A percentile compares a stretch with the other conserved stretches of the same genome.
phyloP scores from a whole-genome alignment of 1,284 basidiomycete genomes.

The Microbotryum lychnidis-dioicae region DNA sequence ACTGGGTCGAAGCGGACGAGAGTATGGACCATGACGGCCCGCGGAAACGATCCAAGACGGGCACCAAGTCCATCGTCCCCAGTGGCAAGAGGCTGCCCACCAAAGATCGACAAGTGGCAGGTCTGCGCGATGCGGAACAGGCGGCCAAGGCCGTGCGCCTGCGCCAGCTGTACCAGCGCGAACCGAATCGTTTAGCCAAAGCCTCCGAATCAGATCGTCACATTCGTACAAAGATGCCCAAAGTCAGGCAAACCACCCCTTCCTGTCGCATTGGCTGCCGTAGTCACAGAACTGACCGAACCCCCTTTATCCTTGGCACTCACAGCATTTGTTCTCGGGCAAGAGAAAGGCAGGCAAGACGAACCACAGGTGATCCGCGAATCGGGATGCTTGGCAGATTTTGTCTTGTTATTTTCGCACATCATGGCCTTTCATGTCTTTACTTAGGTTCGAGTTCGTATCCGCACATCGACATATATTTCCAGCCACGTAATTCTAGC shows the following conservation, averaged over 20 bases:
- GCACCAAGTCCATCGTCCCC: constrained; percentile 44
- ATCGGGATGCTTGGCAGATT: neutral
- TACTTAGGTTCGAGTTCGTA: neutral
- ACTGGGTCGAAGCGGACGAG: constrained; percentile 50
- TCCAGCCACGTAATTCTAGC: too few relatives aligned
- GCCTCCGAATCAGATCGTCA: constrained; percentile 72
- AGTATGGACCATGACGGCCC: constrained; percentile 48
- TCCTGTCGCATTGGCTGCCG: constrained; percentile 50
- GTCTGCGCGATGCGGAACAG: constrained; percentile 70
- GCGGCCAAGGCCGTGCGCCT: constrained; percentile 66
- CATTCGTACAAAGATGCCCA: constrained; percentile 42
- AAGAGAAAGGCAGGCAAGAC: constrained; percentile 52
- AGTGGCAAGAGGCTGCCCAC: constrained; percentile 52
- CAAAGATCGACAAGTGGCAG: constrained; percentile 65
- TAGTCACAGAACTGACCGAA: constrained; percentile 32
- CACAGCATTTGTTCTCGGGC: constrained; percentile 65
- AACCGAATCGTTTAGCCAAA: constrained; percentile 75
- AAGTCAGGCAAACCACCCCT: constrained; percentile 33
- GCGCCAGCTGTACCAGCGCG: constrained; percentile 73
- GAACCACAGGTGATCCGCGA: neutral
- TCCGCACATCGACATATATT: neutral
- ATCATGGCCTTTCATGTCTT: neutral
- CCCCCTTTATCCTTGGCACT: too few relatives aligned
- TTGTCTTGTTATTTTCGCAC: neutral
- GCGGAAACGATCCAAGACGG: constrained; percentile 48